Evolutionary conservation across 2,329 filamentous ascomycete species (phyloP).

Genomic region (Sporothrix dimorphospora): DNA sequence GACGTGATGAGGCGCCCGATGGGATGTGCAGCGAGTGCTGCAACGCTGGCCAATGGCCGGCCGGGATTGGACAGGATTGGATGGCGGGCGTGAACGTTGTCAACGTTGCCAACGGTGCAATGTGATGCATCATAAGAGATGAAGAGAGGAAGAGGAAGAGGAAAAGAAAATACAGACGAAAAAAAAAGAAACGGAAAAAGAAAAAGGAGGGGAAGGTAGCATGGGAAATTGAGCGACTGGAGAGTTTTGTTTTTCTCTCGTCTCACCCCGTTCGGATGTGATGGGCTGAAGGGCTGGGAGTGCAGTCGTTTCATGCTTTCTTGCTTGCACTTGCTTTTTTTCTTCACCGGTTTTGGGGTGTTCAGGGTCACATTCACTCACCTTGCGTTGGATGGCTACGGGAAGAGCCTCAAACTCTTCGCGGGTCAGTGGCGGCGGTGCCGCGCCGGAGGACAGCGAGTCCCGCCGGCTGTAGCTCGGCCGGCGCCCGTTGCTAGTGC

Average conservation of each 20-base stretch:
- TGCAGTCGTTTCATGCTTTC: neutral
- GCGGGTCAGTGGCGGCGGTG: constrained; percentile 43
- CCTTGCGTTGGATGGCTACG: constrained; percentile 55
- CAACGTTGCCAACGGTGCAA: constrained; percentile 1
- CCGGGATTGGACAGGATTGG: neutral
- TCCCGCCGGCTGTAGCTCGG: constrained; percentile 32
- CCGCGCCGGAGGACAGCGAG: constrained; percentile 34
- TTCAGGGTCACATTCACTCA: constrained; percentile 37
- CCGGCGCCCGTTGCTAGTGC: constrained; percentile 23
- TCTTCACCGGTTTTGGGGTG: neutral
- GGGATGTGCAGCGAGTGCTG: neutral
- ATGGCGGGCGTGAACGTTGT: neutral
- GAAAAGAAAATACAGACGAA: neutral
- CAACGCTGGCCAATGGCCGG: constrained; percentile 14
- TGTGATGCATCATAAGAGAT: constrained; percentile 5
- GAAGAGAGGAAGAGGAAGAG: neutral
- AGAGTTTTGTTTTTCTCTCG: neutral
- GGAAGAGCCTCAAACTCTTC: constrained; percentile 57
- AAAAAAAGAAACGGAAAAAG: neutral
- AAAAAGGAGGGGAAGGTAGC: neutral
- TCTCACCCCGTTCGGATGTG: constrained; percentile 10
- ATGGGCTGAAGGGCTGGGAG: constrained; percentile 1
- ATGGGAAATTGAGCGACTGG: neutral
- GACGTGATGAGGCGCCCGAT: constrained; percentile 14
- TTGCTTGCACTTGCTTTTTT: constrained; percentile 1